phyloP scores from a whole-genome alignment of 2,329 filamentous ascomycete genomes.

The Ascochyta koolunga region DNA sequence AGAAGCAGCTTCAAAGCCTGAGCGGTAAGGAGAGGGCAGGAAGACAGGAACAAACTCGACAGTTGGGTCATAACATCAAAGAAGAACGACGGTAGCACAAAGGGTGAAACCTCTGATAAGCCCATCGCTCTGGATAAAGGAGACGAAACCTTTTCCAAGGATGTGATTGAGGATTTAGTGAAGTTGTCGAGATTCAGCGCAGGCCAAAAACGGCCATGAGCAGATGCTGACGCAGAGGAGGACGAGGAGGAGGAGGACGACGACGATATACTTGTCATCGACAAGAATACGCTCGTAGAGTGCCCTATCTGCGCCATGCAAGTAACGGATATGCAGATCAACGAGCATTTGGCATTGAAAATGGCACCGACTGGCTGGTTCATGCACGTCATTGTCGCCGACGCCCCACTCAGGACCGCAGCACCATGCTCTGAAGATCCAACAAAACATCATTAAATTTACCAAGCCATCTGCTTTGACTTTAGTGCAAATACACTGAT shows the following conservation, averaged over 20 bases:
- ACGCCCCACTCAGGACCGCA: not conserved
- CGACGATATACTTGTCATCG: slow-evolving; percentile 15
- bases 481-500: no score
- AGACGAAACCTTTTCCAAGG: slow-evolving; percentile 20
- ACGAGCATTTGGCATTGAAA: slow-evolving; percentile 46
- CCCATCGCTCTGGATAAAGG: slow-evolving; percentile 13
- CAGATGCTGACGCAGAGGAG: not conserved
- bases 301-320: slow-evolving; percentile 49
- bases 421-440: not conserved
- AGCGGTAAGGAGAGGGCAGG: slow-evolving; percentile 51
- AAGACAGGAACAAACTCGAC: slow-evolving; percentile 52
- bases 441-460: not conserved
- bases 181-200: not conserved
- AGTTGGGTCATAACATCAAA: slow-evolving; percentile 43
- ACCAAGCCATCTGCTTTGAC: not conserved
- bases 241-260: slow-evolving; percentile 8
- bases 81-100: slow-evolving; percentile 8
- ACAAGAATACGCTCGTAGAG: slow-evolving; percentile 35
- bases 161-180: slow-evolving; percentile 8
- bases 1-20: slow-evolving; percentile 49
- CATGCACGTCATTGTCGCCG: slow-evolving; percentile 18
- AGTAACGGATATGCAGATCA: slow-evolving; percentile 44
- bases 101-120: slow-evolving; percentile 20
- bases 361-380: slow-evolving; percentile 9
- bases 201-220: slow-evolving; percentile 30